Percentiles rank a stretch among this genome's conserved stretches.
Conservation (phyloP, 345 rosid species). For the Acer yangbiense region DNA sequence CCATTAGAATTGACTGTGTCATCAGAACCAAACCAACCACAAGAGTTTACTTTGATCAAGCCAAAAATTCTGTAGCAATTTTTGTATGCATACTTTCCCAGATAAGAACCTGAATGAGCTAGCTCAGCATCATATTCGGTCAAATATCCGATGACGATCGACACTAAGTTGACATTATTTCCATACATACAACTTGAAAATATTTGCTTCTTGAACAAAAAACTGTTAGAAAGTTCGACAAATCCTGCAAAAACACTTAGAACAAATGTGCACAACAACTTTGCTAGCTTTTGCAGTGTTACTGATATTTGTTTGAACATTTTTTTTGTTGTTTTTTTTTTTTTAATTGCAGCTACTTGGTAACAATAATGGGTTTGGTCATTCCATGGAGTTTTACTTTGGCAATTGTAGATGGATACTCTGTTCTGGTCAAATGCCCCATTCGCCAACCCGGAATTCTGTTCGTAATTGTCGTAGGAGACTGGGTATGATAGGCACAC, state of each 20-base stretch:
- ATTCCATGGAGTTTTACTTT: constrained; percentile 89
- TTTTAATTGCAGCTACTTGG: constrained; percentile 66
- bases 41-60: neutral
- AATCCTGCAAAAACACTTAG: neutral
- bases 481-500: constrained; percentile 63
- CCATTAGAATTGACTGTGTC: neutral
- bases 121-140: neutral
- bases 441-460: constrained; percentile 61
- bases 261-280: neutral
- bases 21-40: neutral
- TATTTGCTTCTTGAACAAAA: neutral
- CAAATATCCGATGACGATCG: neutral
- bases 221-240: neutral
- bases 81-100: neutral
- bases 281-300: neutral
- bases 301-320: neutral
- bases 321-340: neutral
- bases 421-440: constrained; percentile 60
- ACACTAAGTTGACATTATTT: too few species aligned
- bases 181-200: neutral
- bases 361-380: constrained; percentile 78
- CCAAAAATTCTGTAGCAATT: neutral
- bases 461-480: constrained; percentile 67
- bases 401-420: constrained; percentile 83
- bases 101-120: neutral